These are phyloP conservation scores for Guadua angustifolia DNA, from an alignment of 176 grass and related monocot genomes.

Conservation along the genomic window DNA sequence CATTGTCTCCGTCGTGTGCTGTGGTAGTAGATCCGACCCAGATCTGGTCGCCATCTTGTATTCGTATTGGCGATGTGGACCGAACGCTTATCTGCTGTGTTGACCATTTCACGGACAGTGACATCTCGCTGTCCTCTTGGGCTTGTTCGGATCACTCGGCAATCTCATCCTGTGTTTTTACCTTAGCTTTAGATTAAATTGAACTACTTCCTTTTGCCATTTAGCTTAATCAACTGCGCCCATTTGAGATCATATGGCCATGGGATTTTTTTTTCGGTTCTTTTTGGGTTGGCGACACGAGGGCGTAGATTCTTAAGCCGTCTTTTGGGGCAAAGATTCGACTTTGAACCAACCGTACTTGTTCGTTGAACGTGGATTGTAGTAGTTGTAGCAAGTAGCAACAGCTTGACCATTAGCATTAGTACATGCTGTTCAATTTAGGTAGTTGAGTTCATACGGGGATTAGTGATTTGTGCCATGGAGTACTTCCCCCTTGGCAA, in stretches of 20 bases:
- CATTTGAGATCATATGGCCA: background rate
- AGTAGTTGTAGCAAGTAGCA: background rate
- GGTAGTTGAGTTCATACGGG: background rate
- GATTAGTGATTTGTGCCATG: background rate
- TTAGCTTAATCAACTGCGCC: background rate
- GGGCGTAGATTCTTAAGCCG: background rate
- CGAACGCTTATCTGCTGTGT: constrained; percentile 30
- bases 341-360: background rate
- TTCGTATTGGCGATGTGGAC: constrained; percentile 36
- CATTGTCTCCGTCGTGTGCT: constrained; percentile 1
- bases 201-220: background rate
- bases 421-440: background rate
- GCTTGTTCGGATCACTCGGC: background rate
- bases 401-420: background rate
- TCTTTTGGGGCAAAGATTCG: background rate
- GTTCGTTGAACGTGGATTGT: background rate
- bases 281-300: background rate
- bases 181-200: background rate
- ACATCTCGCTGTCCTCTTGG: background rate
- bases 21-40: constrained; percentile 5
- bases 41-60: constrained; percentile 41
- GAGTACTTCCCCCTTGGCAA: background rate
- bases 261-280: background rate
- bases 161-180: background rate
- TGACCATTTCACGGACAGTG: constrained; percentile 21